Evolutionary conservation across 768 basidiomycete genomes (phyloP).

Genomic region (Phylloporus rhodoxanthus): DNA sequence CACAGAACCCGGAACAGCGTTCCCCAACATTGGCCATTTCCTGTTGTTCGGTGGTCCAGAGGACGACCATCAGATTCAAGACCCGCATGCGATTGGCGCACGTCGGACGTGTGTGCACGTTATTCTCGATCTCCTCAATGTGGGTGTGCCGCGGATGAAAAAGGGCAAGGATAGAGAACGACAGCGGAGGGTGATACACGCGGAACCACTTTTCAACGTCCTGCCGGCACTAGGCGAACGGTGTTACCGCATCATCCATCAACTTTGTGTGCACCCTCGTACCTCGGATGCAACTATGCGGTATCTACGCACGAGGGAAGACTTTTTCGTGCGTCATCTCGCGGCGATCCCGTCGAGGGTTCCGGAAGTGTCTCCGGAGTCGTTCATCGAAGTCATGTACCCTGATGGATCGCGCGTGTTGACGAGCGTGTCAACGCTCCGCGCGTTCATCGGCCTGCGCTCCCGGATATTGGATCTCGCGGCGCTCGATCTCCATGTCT

Average conservation of each 20-base stretch:
- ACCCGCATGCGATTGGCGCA: constrained; percentile 69
- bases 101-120: constrained; percentile 72
- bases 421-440: constrained; percentile 62
- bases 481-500: constrained; percentile 82
- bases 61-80: constrained; percentile 64
- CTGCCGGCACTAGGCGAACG: constrained; percentile 81
- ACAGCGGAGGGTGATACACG: constrained; percentile 26
- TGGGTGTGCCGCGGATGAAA: constrained; percentile 59
- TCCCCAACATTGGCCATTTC: constrained; percentile 85
- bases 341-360: constrained; percentile 63
- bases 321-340: constrained; percentile 87
- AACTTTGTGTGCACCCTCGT: constrained; percentile 80
- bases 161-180: constrained; percentile 36
- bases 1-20: constrained; percentile 53
- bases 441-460: constrained; percentile 74
- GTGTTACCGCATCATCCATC: constrained; percentile 75
- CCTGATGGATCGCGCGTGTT: constrained; percentile 62
- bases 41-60: constrained; percentile 66
- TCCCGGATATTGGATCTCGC: constrained; percentile 81
- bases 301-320: constrained; percentile 81
- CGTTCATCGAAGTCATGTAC: constrained; percentile 56
- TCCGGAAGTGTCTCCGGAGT: constrained; percentile 44
- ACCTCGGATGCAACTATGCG: constrained; percentile 79
- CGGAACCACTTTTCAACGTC: constrained; percentile 51
- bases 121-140: constrained; percentile 69